Evolutionary conservation across 352 stramenopile genomes (phyloP), one percentile per base, ranked within the genome.

Genomic region (Phytophthora cactorum): DNA sequence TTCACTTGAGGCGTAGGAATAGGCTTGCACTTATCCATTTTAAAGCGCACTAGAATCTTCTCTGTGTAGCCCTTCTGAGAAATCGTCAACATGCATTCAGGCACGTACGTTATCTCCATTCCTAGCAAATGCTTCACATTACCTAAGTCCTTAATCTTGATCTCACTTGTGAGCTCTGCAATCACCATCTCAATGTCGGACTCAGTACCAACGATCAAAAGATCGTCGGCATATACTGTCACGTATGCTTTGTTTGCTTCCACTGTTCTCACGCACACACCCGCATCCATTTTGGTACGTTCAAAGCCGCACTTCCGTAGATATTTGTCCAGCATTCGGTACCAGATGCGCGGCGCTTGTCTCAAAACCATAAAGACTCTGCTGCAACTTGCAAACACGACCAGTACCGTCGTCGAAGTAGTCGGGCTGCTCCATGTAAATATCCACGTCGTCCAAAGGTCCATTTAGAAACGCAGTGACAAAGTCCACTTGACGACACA

Each of bases 21-120:
- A 38, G 59, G 38, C 25, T 59, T 66, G 11, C 47, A 59, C 11
- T 66, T 50, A 6, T 45, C 5, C 39, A 45, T 66, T n/a, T 53
- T 59, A 15, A 39, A 60, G 9, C n/a, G 17, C 11, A 11, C 17
- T 5, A 65, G n/a, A 1, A 52, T 28, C 15, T 58, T 65, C n/a
- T 58, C 58, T 8, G 2, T 29, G 28, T 58, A 58, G 1, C 28
- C 36, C 14, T 39, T 45, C 47, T 65, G 47, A 15, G 36, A 58
- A n/a, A 65, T 65, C 4, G 27, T 22, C 3, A 58, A 1, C 27
- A 65, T 46, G 22, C n/a, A 5, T 5, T 38, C 58, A 1, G 28
- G 58, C 15, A 63, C 28, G 47, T 58, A 58, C 12, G 50, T 54
- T 3, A 55, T 61, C 25, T 67, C 52, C 41, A 67, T 60, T 27